A percentile compares a stretch with the other conserved stretches of the same genome.
Conservation (phyloP, 176 grass and related monocot species). For the Avena atlantica region DNA sequence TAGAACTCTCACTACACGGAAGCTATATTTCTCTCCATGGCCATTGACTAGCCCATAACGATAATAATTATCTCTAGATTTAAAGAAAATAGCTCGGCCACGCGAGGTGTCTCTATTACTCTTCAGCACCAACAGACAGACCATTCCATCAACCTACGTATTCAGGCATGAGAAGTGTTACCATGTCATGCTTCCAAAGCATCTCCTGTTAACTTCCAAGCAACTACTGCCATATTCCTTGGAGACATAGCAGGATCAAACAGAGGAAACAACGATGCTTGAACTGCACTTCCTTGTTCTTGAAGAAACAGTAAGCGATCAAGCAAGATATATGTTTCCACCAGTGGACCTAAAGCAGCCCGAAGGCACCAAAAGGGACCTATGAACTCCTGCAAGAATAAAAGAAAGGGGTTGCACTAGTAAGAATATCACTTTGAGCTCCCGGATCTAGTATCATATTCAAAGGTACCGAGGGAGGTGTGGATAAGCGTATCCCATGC, state of each 20-base stretch:
- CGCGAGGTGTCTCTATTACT: slow-evolving; percentile 22
- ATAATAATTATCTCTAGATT: slow-evolving; percentile 27
- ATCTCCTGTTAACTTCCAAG: slow-evolving; percentile 61
- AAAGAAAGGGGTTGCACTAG: neutral
- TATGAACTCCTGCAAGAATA: slow-evolving; percentile 72
- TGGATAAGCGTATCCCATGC: slow-evolving; percentile 3
- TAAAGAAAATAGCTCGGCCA: slow-evolving; percentile 18
- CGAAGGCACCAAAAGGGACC: slow-evolving; percentile 96
- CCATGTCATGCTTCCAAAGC: slow-evolving; percentile 47
- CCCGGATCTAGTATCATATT: too few relatives aligned
- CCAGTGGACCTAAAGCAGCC: slow-evolving; percentile 84
- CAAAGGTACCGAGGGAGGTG: too few relatives aligned
- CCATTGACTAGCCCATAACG: slow-evolving; percentile 10
- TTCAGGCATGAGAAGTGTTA: slow-evolving; percentile 44
- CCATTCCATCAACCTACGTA: slow-evolving; percentile 38
- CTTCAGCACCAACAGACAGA: slow-evolving; percentile 30
- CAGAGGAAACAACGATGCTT: slow-evolving; percentile 72
- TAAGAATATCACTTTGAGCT: neutral
- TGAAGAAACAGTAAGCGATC: slow-evolving; percentile 89
- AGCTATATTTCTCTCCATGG: neutral
- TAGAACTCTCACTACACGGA: slow-evolving; percentile 8
- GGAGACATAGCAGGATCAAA: slow-evolving; percentile 89
- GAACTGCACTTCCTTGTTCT: slow-evolving; percentile 62
- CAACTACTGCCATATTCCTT: slow-evolving; percentile 82
- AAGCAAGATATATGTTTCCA: slow-evolving; percentile 94